Conservation (phyloP, 352 stramenopile genomes). For the Blastocystis hominis region DNA sequence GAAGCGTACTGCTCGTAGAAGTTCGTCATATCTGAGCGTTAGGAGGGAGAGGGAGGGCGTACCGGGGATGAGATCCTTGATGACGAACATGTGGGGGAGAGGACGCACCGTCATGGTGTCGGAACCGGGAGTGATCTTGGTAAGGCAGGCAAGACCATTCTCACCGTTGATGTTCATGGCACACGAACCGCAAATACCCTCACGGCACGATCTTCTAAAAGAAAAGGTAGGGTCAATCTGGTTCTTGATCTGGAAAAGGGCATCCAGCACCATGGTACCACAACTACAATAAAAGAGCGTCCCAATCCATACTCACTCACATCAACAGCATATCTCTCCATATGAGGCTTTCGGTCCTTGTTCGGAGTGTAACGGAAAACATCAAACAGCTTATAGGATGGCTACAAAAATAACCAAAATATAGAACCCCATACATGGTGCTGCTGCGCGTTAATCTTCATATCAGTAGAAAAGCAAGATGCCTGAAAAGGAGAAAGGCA, state of each 20-base stretch:
- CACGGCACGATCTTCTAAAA: conserved; percentile 90
- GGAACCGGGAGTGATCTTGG: conserved; percentile 76
- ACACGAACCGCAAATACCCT: conserved; percentile 97
- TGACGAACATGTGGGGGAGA: conserved; percentile 96
- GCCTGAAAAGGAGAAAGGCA: too few relatives aligned
- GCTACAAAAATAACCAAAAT: neutral
- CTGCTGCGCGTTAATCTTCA: neutral
- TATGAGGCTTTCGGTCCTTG: conserved; percentile 78
- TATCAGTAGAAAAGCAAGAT: conserved; percentile 27
- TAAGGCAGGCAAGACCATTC: conserved; percentile 95
- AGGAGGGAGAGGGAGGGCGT: neutral
- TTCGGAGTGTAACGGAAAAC: conserved; percentile 97
- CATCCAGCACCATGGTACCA: conserved; percentile 96
- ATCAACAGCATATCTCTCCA: conserved; percentile 90
- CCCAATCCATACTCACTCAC: conserved; percentile 77
- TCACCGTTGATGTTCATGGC: conserved; percentile 98
- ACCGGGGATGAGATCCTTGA: conserved; percentile 95
- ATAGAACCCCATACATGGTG: neutral
- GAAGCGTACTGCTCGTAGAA: conserved; percentile 91
- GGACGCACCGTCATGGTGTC: conserved; percentile 81
- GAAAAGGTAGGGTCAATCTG: conserved; percentile 94
- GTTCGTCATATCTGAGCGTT: conserved; percentile 85
- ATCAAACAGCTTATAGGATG: conserved; percentile 85
- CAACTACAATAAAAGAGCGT: conserved; percentile 65
- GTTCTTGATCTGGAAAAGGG: conserved; percentile 98